Evolutionary conservation across 345 rosid species (phyloP).

Genomic region (Cardamine occulta): DNA sequence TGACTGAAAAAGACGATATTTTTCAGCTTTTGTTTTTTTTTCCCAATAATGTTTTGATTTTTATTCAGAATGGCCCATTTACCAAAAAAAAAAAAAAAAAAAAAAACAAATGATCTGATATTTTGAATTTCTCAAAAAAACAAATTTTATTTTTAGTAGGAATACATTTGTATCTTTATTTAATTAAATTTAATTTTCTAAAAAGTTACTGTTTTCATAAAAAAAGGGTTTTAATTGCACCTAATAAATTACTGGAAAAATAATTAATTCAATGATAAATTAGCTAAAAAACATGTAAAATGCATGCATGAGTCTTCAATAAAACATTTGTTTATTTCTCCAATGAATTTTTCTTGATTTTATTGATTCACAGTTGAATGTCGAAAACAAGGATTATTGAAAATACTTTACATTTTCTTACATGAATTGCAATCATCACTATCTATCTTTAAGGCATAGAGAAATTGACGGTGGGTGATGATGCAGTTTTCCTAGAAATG

Average conservation of each 20-base stretch:
- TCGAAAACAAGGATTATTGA: no score
- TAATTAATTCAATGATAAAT: background rate
- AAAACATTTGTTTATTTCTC: no score
- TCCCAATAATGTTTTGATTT: background rate
- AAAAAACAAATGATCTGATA: background rate
- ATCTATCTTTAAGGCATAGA: constrained; percentile 15
- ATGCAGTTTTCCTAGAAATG: constrained; percentile 1
- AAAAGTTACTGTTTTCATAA: no score
- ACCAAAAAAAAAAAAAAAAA: background rate
- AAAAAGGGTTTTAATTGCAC: background rate
- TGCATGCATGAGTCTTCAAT: no score
- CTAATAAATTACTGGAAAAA: background rate
- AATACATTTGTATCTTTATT: background rate
- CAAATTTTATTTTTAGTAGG: background rate
- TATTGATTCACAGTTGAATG: no score
- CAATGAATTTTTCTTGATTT: no score
- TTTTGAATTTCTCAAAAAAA: background rate
- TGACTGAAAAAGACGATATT: background rate
- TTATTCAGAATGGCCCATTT: background rate
- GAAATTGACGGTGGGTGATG: constrained; percentile 27
- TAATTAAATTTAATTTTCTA: no score
- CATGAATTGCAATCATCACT: background rate
- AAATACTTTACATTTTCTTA: background rate
- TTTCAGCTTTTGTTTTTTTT: background rate
- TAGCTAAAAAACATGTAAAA: background rate